Evolutionary conservation across 768 basidiomycete genomes (phyloP).

Genomic region (Tephrocybe sp.): DNA sequence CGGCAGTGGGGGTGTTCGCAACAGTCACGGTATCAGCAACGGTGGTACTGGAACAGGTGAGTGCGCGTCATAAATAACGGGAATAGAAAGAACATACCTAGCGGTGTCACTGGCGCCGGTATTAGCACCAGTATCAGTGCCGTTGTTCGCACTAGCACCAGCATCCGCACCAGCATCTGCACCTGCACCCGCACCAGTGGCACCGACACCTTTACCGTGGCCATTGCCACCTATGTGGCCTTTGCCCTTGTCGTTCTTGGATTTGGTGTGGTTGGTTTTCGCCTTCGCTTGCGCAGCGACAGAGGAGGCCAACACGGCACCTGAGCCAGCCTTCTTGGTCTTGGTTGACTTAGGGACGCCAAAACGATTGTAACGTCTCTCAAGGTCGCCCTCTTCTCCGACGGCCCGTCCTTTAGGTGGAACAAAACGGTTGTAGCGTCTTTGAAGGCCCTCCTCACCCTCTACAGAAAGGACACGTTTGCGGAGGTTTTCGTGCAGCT

Average conservation of each 20-base stretch:
- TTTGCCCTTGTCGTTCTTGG: background rate
- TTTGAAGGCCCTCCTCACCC: slow-evolving; percentile 29
- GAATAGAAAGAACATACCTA: background rate
- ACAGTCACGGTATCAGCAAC: slow-evolving; percentile 32
- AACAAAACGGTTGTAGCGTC: slow-evolving; percentile 34
- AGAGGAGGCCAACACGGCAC: slow-evolving; percentile 15
- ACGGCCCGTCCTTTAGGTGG: slow-evolving; percentile 21
- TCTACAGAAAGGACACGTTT: slow-evolving; percentile 46
- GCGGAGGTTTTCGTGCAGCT: slow-evolving; percentile 44
- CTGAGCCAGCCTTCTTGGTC: slow-evolving; percentile 15
- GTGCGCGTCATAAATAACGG: background rate
- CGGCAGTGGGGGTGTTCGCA: slow-evolving; percentile 34
- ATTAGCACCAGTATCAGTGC: background rate
- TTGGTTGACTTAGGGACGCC: slow-evolving; percentile 21
- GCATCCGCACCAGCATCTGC: too few relatives aligned
- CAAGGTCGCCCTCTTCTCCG: slow-evolving; percentile 24
- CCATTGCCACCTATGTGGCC: slow-evolving; percentile 29
- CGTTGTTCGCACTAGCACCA: slow-evolving; percentile 35
- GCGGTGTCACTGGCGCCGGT: background rate
- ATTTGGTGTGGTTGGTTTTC: background rate
- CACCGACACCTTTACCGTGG: background rate
- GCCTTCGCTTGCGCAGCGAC: slow-evolving; percentile 5
- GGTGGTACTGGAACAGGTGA: slow-evolving; percentile 4
- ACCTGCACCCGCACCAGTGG: slow-evolving; percentile 23
- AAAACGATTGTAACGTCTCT: slow-evolving; percentile 35